Evolutionary conservation across 2,329 filamentous ascomycete genomes (phyloP).

Genomic region (Fusarium sterilihyphosum): DNA sequence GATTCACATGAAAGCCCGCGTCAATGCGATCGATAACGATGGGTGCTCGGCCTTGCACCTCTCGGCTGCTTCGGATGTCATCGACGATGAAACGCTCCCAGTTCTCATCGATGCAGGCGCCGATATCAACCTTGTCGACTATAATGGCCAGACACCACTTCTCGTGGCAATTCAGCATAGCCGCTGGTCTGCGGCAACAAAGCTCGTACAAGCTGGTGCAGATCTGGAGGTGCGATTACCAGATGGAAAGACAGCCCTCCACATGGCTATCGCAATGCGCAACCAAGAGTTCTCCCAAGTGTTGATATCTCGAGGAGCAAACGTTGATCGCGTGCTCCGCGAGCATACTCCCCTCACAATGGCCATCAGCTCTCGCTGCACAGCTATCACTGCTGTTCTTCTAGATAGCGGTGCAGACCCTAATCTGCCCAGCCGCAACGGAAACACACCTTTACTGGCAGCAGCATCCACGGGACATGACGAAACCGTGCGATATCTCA

Average conservation of each 20-base stretch:
- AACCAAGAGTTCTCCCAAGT: slow-evolving; percentile 43
- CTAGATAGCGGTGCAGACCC: slow-evolving; percentile 42
- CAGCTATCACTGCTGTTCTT: slow-evolving; percentile 41
- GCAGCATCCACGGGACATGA: slow-evolving; percentile 43
- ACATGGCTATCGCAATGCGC: slow-evolving; percentile 41
- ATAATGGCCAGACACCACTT: slow-evolving; percentile 41
- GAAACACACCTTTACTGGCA: slow-evolving; percentile 42
- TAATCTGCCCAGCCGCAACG: slow-evolving; percentile 40
- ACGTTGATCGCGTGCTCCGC: slow-evolving; percentile 39
- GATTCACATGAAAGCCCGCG: slow-evolving; percentile 36
- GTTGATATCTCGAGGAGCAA: slow-evolving; percentile 41
- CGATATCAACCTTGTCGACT: slow-evolving; percentile 38
- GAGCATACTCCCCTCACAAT: slow-evolving; percentile 43
- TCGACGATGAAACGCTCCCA: slow-evolving; percentile 42
- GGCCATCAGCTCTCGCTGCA: slow-evolving; percentile 42
- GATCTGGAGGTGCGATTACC: slow-evolving; percentile 40
- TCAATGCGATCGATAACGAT: slow-evolving; percentile 40
- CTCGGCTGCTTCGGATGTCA: slow-evolving; percentile 42
- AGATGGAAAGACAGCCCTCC: slow-evolving; percentile 43
- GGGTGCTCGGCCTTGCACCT: slow-evolving; percentile 41
- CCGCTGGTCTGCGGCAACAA: slow-evolving; percentile 39
- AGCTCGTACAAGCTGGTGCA: slow-evolving; percentile 41
- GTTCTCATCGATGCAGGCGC: slow-evolving; percentile 39
- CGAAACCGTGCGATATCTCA: slow-evolving; percentile 43
- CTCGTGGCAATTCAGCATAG: slow-evolving; percentile 39